A percentile compares a stretch with the other conserved stretches of the same genome.
Conservation (phyloP, 495 filamentous ascomycete genomes). For the Rhypophila decipiens region DNA sequence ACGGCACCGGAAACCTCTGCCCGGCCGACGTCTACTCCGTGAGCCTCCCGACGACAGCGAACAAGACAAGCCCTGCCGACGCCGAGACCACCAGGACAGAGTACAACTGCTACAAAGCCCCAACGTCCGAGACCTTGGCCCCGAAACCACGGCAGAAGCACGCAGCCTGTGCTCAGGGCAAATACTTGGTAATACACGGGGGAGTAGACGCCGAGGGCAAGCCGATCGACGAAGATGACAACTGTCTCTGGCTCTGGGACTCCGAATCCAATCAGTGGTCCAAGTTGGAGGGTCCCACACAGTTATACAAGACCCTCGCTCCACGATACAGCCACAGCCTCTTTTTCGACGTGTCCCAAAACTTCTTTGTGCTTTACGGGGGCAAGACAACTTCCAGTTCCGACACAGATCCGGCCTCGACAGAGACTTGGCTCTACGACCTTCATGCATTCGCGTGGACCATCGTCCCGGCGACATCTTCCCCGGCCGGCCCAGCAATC, state of each 20-base stretch:
- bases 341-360: constrained; percentile 15
- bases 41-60: constrained; percentile 27
- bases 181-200: constrained; percentile 39
- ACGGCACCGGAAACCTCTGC: constrained; percentile 30
- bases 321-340: constrained; percentile 19
- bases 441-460: constrained; percentile 37
- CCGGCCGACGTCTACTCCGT: constrained; percentile 41
- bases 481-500: not conserved
- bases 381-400: constrained; percentile 16
- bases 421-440: constrained; percentile 45
- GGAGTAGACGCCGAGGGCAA: constrained; percentile 29
- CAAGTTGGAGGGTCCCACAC: constrained; percentile 12
- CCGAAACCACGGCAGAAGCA: constrained; percentile 35
- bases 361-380: constrained; percentile 39
- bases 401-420: constrained; percentile 4
- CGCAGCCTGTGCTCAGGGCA: constrained; percentile 33
- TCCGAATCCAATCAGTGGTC: constrained; percentile 32
- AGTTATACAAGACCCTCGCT: constrained; percentile 14
- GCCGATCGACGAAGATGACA: constrained; percentile 34
- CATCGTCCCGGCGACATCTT: constrained; percentile 31
- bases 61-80: not conserved
- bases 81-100: constrained; percentile 9
- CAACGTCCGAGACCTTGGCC: constrained; percentile 32
- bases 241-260: constrained; percentile 43
- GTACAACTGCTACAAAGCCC: constrained; percentile 14